Evolutionary conservation across 208 protist genomes (phyloP).

Genomic region (Crithidia sp.): DNA sequence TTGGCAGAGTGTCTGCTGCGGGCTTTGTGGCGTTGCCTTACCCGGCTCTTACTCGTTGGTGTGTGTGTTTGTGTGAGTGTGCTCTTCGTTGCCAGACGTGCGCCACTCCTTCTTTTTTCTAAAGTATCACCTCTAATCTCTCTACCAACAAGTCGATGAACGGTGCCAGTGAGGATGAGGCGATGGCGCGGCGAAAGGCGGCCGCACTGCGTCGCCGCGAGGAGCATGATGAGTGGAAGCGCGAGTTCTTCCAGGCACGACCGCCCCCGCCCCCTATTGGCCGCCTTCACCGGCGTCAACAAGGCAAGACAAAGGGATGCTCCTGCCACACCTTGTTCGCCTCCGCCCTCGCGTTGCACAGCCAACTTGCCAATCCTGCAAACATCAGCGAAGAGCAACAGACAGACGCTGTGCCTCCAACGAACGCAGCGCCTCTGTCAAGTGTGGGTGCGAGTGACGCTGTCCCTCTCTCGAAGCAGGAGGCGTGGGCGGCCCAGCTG

Average conservation of each 20-base stretch:
- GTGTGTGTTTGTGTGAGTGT: too few relatives aligned
- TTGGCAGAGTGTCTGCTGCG: too few relatives aligned
- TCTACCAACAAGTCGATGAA: neutral
- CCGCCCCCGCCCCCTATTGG: slow-evolving; percentile 62
- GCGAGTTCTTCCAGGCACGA: slow-evolving; percentile 72
- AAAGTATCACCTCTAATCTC: neutral
- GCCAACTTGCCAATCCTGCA: neutral
- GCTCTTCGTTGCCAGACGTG: too few relatives aligned
- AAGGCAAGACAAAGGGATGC: slow-evolving; percentile 24
- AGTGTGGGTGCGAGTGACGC: neutral
- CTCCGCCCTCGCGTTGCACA: slow-evolving; percentile 14
- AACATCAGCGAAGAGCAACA: slow-evolving; percentile 3
- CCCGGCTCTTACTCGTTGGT: too few relatives aligned
- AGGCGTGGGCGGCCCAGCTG: slow-evolving; percentile 34
- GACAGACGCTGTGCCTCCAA: slow-evolving; percentile 34
- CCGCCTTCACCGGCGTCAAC: slow-evolving; percentile 54
- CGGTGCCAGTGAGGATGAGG: slow-evolving; percentile 13
- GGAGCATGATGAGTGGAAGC: slow-evolving; percentile 75
- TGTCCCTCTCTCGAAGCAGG: slow-evolving; percentile 10
- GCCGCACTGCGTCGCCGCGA: slow-evolving; percentile 40
- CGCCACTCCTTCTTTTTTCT: too few relatives aligned
- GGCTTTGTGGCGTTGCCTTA: too few relatives aligned
- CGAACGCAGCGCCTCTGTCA: neutral
- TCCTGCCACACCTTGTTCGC: slow-evolving; percentile 24
- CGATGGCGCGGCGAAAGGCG: slow-evolving; percentile 32